A percentile compares a stretch with the other conserved stretches of the same genome.
These are phyloP conservation scores for Hypoxylon sp. DNA, from an alignment of 2,329 filamentous ascomycete species.

Conservation along the genomic window DNA sequence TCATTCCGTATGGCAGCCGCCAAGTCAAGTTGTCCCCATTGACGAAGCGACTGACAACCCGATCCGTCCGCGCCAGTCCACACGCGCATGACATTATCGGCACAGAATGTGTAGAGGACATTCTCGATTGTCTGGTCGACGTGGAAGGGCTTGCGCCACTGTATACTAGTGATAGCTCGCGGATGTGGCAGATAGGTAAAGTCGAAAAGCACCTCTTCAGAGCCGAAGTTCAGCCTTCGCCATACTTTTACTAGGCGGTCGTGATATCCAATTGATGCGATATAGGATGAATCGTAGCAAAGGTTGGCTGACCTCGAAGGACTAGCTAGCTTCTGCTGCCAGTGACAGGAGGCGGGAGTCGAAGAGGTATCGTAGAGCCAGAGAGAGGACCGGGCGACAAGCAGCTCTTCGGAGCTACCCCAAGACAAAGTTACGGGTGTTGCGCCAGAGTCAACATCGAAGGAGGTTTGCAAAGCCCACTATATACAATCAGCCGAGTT, in stretches of 20 bases:
- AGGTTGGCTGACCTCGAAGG: conserved; percentile 77
- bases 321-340: conserved; percentile 78
- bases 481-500: conserved; percentile 45
- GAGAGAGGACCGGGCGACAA: conserved; percentile 76
- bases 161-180: conserved; percentile 77
- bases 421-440: conserved; percentile 73
- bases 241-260: conserved; percentile 93
- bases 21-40: conserved; percentile 85
- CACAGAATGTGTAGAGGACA: conserved; percentile 87
- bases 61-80: conserved; percentile 83
- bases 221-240: conserved; percentile 84
- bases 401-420: conserved; percentile 85
- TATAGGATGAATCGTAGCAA: conserved; percentile 86
- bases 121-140: conserved; percentile 83
- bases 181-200: conserved; percentile 91
- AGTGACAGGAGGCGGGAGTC: conserved; percentile 65
- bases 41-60: conserved; percentile 74
- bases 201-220: conserved; percentile 86
- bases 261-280: conserved; percentile 80
- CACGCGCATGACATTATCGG: conserved; percentile 80
- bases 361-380: conserved; percentile 69
- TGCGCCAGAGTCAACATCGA: conserved; percentile 61
- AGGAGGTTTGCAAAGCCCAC: conserved; percentile 72
- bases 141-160: conserved; percentile 85
- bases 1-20: conserved; percentile 69